Evolutionary conservation across 306 rosid species (phyloP).

Genomic region (Cucurbita maxima): DNA sequence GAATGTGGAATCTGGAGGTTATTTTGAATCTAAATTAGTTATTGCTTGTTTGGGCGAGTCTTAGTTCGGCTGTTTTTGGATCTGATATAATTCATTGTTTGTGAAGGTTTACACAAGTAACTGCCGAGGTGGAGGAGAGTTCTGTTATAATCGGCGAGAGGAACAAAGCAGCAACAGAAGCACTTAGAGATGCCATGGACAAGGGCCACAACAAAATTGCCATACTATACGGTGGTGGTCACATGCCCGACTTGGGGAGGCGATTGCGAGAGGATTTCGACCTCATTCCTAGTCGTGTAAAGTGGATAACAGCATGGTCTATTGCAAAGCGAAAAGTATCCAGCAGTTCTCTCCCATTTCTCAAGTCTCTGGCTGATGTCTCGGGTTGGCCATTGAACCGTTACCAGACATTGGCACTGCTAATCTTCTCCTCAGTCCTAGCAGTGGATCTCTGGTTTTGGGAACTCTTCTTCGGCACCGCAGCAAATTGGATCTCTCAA

Average conservation of each 20-base stretch:
- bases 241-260: conserved; percentile 93
- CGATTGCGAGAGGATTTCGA: conserved; percentile 75
- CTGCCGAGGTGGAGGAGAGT: conserved; percentile 65
- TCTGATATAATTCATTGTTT: conserved; percentile 5
- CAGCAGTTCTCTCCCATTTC: conserved; percentile 61
- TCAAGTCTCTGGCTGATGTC: conserved; percentile 53
- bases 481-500: conserved; percentile 46
- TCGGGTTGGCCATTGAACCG: conserved; percentile 98
- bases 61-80: neutral
- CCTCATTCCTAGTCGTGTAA: conserved; percentile 47
- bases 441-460: conserved; percentile 93
- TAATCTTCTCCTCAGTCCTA: conserved; percentile 69
- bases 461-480: conserved; percentile 81
- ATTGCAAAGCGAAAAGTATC: conserved; percentile 38
- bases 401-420: conserved; percentile 83
- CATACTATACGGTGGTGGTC: conserved; percentile 92
- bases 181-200: conserved; percentile 37
- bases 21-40: neutral
- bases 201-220: conserved; percentile 77
- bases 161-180: conserved; percentile 61
- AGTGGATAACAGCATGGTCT: conserved; percentile 89
- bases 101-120: conserved; percentile 57
- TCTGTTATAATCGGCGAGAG: conserved; percentile 85
- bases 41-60: conserved; percentile 12
- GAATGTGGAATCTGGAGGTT: neutral